Base-by-base conservation (phyloP, 2,329 filamentous ascomycete genomes). In the Periconia macrospinosa region DNA sequence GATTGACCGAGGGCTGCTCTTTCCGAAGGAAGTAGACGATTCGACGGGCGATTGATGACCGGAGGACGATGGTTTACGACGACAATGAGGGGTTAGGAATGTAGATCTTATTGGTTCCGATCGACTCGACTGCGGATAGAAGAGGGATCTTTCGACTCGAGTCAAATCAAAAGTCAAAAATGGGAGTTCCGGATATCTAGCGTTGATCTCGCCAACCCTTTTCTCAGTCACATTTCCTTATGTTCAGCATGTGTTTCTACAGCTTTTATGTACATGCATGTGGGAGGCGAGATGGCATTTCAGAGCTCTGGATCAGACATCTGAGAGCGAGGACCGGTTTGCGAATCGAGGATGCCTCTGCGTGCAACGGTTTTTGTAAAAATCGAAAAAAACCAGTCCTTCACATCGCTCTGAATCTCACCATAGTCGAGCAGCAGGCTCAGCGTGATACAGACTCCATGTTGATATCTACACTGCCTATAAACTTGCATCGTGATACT, bases 1-100 rank as follows among this genome's bases (percentile, higher is more conserved):
- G 94, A 80, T 86, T 99, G 77, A 99, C 94, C 67, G 94, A 99
- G 89, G 94, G 94, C 80, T 99, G 94, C 91, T 97, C 94, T 78
- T 99, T 99, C 91, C 89, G 94, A 85, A 92, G 92, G 86, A 99
- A 99, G 93, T 99, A 97, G 83, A 91, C 75, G 80, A 59, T 47
- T 62, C 54, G 46, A 52, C 41, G 54, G 52, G 56, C 5, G 33
- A 37, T 50, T 56, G 59, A 62, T 58, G 59, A 63, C 60, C 11
- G 63, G 65, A 54, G 65, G 62, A 61, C 69, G 67, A 70, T 58
- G 66, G 71, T 65, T 71, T 64, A 73, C 63, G 67, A 69, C 60
- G 67, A 70, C 64, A 66, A 70, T 71, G 59, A 72, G 69, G 69
- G 66, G 63, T 66, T 66, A 67, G 62, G 68, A 66, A 57, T 60